Percentiles rank a stretch among this genome's conserved stretches.
Conservation (phyloP, 116 monocot species). For the Cymodocea nodosa region DNA sequence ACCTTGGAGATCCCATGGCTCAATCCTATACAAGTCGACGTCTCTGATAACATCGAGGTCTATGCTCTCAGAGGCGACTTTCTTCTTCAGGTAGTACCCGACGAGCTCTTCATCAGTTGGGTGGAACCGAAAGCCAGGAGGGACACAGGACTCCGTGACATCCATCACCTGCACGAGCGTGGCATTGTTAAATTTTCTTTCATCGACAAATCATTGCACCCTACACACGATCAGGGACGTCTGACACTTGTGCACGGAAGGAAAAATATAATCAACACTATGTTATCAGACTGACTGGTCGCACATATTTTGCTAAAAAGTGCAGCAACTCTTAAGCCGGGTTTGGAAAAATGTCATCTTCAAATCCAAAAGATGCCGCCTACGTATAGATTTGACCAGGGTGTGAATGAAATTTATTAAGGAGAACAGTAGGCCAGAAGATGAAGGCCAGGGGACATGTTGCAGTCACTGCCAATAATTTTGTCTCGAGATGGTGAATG, state of each 20-base stretch:
- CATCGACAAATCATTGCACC: neutral
- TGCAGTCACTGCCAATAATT: conserved; percentile 4
- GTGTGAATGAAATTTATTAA: neutral
- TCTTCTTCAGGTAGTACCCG: conserved; percentile 34
- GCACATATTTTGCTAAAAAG: too few relatives aligned
- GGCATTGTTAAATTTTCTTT: neutral
- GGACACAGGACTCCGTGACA: conserved; percentile 17
- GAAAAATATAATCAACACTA: too few relatives aligned
- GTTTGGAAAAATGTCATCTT: neutral
- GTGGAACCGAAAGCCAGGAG: conserved; percentile 34
- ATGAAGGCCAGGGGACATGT: neutral
- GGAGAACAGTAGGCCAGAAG: neutral
- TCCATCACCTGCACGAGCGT: conserved; percentile 18
- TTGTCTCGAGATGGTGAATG: conserved; percentile 9
- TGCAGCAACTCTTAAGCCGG: too few relatives aligned
- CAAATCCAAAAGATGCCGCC: too few relatives aligned
- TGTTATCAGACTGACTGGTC: too few relatives aligned
- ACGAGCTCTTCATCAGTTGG: conserved; percentile 38
- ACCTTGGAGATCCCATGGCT: conserved; percentile 40
- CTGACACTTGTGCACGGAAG: too few relatives aligned
- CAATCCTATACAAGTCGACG: conserved; percentile 24
- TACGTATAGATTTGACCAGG: too few relatives aligned
- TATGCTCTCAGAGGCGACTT: conserved; percentile 23
- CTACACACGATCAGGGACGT: too few relatives aligned
- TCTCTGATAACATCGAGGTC: conserved; percentile 29